Evolutionary conservation across 352 stramenopile species (phyloP), one percentile per base, ranked within the genome.

Genomic region (Globisporangium uncinulatum): DNA sequence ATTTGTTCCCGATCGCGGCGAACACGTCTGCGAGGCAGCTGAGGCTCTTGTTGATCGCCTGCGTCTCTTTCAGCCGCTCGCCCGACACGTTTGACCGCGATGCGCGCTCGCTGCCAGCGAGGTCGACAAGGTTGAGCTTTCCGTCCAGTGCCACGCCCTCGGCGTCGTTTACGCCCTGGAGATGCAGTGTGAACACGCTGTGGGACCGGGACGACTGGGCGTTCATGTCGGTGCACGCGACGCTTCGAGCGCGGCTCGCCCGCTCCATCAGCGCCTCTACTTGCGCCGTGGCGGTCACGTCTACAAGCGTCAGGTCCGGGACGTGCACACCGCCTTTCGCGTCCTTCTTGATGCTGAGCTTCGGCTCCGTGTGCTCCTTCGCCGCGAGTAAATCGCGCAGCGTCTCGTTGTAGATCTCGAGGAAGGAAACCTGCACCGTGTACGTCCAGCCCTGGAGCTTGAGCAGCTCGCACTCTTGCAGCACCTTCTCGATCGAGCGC

Each of bases 371-470:
- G 19, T 70, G 72, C n/a, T 74, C 68, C 57, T 81, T 85, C 6
- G 70, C 74, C 1, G 77, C 82, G 10, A 99, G 89, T n/a, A 99
- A 66, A 69, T 99, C 97, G 36, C 92, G 91, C 15, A 99, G 73
- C 10, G 91, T 91, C 70, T 99, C 97, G 67, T 99, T 99, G 85
- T 99, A 99, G 55, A 99, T 99, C 81, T 99, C 97, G 34, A 99
- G 67, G 67, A 99, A 99, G 0, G 92, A 98, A 7, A 97, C 97
- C 63, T 96, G 87, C 32, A 99, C 87, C 1, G 73, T 86, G 71
- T 99, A 99, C 21, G 73, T 83, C 97, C 97, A 99, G 7, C 88
- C 91, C 53, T 96, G 75, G 6, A 75, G 66, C 55, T 79, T 76
- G 17, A 88, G 64, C 1, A 62, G 48, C 48, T 73, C 63, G 59